Evolutionary conservation across 2,329 filamentous ascomycete species (phyloP), one percentile per base, ranked within the genome.

Genomic region (Colletotrichum sp.): DNA sequence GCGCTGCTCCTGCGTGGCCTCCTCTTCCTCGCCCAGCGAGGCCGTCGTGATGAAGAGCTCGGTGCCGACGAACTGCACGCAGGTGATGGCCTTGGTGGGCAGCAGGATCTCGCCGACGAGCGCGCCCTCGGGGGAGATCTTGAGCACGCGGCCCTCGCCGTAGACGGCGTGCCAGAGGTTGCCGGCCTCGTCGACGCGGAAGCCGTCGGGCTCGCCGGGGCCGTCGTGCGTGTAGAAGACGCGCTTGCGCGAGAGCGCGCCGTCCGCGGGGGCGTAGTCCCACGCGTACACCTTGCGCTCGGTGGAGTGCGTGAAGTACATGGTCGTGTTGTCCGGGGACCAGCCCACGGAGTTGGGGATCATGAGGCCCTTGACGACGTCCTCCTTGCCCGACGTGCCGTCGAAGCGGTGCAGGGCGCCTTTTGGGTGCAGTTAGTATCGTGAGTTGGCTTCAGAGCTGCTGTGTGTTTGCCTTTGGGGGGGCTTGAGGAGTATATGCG

Each of bases 121-220:
- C 80, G 92, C 87, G 4, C 95, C 95, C 66, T 89, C 84, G 6
- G 92, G 91, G 64, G 90, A 91, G 80, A 98, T 93, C 82, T 94
- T 92, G 78, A 98, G 86, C 28, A 98, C 94, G 76, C 92, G 91
- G 75, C 91, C 88, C 77, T 94, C 94, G 70, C 95, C 95, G 82
- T 95, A 97, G n/a, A 97, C 88, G 9, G 95, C 94, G 76, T 94
- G 93, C 96, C 96, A 98, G 80, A 98, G 89, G 85, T 94, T 93
- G n/a, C 95, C 96, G 70, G 97, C 92, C 58, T 89, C 90, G 81
- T 98, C 96, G 80, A 97, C 91, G 77, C 93, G 93, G 85, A 96
- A 96, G 3, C 96, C 96, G 84, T 98, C 96, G 1, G 95, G 95
- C 77, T 92, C 91, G 64, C 93, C 93, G 30, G 89, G 83, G 2